Evolutionary conservation across 139 green algal species (phyloP), one percentile per base, ranked within the genome.

Genomic region (Chlorella sp.): DNA sequence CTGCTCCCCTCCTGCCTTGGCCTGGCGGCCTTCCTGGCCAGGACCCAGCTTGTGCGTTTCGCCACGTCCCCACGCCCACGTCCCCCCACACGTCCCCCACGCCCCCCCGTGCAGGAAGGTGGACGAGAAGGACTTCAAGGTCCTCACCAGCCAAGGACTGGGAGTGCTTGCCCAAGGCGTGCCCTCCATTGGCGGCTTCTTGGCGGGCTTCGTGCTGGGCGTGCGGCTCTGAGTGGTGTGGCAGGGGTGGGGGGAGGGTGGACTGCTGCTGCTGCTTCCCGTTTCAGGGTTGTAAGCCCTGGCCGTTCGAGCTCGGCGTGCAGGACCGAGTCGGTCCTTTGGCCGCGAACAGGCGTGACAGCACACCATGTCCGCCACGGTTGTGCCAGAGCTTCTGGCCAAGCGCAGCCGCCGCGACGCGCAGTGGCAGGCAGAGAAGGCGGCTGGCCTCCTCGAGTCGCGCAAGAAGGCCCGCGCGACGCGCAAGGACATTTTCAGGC

Each of bases 391-490:
- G 89, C 85, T 90, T 31, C 78, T 94, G 27, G 75, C 90, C 23
- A 99, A 99, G 91, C 96, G 96, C 90, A 81, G 90, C 23, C 94
- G 94, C 85, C 84, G 94, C 62, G 87, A 97, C 66, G 93, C 97
- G 76, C 59, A 71, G 60, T 75, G 92, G 91, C 89, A 88, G 14
- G 77, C 85, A 20, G 85, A 92, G 77, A 89, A 88, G 81, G 87
- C 87, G 5, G 87, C 85, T 60, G 84, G 79, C 32, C 85, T 80
- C 17, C 70, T 87, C 6, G 83, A 91, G 60, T 74, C 83, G 33
- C 86, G 90, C 72, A 90, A 88, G 77, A 91, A 93, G 77, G 63
- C 76, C 71, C 81, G 78, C 36, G 74, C 78, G 23, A 90, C 81
- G 14, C 74, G 89, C 51, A 88, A 88, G 74, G 88, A 92, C 27